A percentile compares a stretch with the other conserved stretches of the same genome.
These are phyloP conservation scores for Endotrypanum monterogeii DNA, from an alignment of 208 protist species.

Conservation along the genomic window DNA sequence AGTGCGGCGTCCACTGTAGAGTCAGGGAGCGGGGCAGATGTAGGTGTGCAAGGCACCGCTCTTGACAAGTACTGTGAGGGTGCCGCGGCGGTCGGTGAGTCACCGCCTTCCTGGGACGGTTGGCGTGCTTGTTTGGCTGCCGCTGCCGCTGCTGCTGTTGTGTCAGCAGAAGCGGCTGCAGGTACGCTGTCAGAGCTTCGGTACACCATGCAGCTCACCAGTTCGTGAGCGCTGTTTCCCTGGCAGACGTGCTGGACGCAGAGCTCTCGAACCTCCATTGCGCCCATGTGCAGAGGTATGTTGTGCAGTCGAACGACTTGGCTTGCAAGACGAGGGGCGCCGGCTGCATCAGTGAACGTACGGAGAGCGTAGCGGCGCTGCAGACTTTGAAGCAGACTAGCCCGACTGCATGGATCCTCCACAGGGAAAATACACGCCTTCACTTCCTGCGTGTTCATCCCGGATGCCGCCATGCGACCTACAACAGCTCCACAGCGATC, in stretches of 20 bases:
- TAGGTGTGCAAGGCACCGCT: neutral
- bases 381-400: slow-evolving; percentile 18
- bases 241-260: slow-evolving; percentile 42
- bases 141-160: slow-evolving; percentile 6
- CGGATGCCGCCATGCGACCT: neutral
- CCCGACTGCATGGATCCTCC: neutral
- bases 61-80: neutral
- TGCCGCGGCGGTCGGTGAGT: neutral
- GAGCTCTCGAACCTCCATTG: slow-evolving; percentile 60
- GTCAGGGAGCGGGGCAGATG: neutral
- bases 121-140: neutral
- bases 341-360: slow-evolving; percentile 51
- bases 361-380: slow-evolving; percentile 15
- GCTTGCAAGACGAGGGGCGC: slow-evolving; percentile 45
- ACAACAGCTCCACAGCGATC: slow-evolving; percentile 26
- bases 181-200: slow-evolving; percentile 7
- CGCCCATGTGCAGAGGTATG: slow-evolving; percentile 62
- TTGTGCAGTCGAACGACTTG: slow-evolving; percentile 56
- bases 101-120: neutral
- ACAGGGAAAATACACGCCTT: neutral
- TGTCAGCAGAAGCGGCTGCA: slow-evolving; percentile 3
- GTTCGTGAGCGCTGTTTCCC: slow-evolving; percentile 17
- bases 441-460: neutral
- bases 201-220: slow-evolving; percentile 66
- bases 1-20: neutral